These are phyloP conservation scores for Narthecium ossifragum DNA, from an alignment of 106 monocot genomes.

Conservation along the genomic window DNA sequence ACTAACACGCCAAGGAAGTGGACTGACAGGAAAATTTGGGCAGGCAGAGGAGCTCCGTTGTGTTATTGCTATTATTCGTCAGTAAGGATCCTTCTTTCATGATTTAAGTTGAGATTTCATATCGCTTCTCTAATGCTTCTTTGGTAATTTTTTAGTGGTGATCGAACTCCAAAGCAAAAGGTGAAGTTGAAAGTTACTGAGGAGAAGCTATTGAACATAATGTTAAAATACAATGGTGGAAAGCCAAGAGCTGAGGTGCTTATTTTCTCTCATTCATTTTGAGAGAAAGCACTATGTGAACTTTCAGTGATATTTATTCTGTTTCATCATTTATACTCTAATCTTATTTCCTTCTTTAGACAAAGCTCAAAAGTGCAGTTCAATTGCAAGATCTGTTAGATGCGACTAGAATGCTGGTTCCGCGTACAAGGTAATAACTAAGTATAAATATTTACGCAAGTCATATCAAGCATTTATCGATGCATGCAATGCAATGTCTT, in stretches of 20 bases:
- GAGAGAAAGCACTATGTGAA: not conserved
- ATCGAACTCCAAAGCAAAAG: slow-evolving; percentile 99
- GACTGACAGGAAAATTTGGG: slow-evolving; percentile 87
- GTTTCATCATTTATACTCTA: not conserved
- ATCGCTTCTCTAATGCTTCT: slow-evolving; percentile 1
- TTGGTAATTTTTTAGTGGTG: slow-evolving; percentile 53
- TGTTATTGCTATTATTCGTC: slow-evolving; percentile 94
- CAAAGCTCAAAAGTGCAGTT: slow-evolving; percentile 99
- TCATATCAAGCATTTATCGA: too few relatives aligned
- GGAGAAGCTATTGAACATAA: slow-evolving; percentile 93
- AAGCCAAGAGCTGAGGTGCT: slow-evolving; percentile 83
- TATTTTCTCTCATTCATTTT: not conserved
- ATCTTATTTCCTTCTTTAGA: slow-evolving; percentile 43
- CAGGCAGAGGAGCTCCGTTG: slow-evolving; percentile 96
- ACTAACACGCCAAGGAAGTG: slow-evolving; percentile 89
- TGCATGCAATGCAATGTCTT: too few relatives aligned
- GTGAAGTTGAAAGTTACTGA: slow-evolving; percentile 98
- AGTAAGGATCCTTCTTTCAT: slow-evolving; percentile 46
- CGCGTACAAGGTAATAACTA: slow-evolving; percentile 70
- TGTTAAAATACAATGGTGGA: slow-evolving; percentile 96
- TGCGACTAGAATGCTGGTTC: slow-evolving; percentile 90
- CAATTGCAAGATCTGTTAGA: slow-evolving; percentile 97
- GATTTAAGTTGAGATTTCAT: not conserved
- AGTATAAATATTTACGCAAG: too few relatives aligned
- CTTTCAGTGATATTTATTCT: not conserved